phyloP scores from a whole-genome alignment of 768 basidiomycete genomes.

The Strobilomyces confusus region DNA sequence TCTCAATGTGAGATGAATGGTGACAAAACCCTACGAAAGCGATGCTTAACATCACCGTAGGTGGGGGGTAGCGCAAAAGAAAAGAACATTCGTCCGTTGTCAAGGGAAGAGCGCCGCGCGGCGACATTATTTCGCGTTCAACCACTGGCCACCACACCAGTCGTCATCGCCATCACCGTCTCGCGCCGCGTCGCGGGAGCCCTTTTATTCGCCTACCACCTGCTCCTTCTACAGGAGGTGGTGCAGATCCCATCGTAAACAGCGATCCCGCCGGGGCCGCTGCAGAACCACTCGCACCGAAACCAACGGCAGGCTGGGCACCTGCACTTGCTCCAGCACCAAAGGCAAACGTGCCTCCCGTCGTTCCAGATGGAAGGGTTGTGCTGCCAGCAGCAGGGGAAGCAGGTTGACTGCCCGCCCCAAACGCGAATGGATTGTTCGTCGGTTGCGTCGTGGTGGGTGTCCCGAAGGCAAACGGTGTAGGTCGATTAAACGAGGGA shows the following conservation, averaged over 20 bases:
- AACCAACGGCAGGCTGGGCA: slow-evolving; percentile 36
- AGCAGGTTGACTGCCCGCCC: slow-evolving; percentile 49
- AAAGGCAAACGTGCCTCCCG: slow-evolving; percentile 34
- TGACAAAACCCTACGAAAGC: slow-evolving; percentile 4
- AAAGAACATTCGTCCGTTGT: slow-evolving; percentile 9
- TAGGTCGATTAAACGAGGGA: slow-evolving; percentile 50
- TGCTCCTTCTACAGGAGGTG: slow-evolving; percentile 35
- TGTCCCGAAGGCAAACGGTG: slow-evolving; percentile 46
- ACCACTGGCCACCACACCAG: slow-evolving; percentile 12
- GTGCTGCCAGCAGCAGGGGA: slow-evolving; percentile 47
- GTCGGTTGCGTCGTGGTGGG: slow-evolving; percentile 35
- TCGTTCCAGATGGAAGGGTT: slow-evolving; percentile 31
- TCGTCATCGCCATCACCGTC: slow-evolving; percentile 19
- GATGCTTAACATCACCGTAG: slow-evolving; percentile 26
- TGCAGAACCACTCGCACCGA: slow-evolving; percentile 36
- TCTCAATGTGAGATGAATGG: slow-evolving; percentile 7
- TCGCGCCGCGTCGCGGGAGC: slow-evolving; percentile 43
- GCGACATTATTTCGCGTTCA: slow-evolving; percentile 8
- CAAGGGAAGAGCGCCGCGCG: background rate
- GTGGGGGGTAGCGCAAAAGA: slow-evolving; percentile 21
- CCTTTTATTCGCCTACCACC: slow-evolving; percentile 49
- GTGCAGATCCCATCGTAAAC: slow-evolving; percentile 61
- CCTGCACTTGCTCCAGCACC: slow-evolving; percentile 31
- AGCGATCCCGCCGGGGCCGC: slow-evolving; percentile 34
- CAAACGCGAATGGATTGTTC: slow-evolving; percentile 46